Evolutionary conservation across 1,284 basidiomycete genomes (phyloP), one percentile per base, ranked within the genome.

Genomic region (Puccinia hordei): DNA sequence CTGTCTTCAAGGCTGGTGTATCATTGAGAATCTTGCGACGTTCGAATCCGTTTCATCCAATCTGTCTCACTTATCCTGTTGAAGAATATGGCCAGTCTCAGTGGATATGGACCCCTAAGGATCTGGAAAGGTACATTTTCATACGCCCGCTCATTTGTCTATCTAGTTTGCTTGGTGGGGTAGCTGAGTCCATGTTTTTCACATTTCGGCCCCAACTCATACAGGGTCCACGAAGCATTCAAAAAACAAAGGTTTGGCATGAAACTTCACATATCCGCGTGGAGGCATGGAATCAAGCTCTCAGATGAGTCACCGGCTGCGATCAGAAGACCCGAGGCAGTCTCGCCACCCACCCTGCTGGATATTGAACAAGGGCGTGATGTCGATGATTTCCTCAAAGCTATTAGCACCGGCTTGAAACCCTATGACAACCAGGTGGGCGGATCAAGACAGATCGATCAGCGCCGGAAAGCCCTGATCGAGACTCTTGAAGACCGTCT

Each of bases 11-110:
- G 35, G 78, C 78, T 38, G 78, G 78, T 12, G 15, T 73, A 46
- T 69, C 78, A 9, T 44, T 80, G 33, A 71, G 78, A 24, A 80
- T 80, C n/a, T 44, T 80, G 49, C 61, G 78, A 46, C 46, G 35
- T 15, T 73, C 78, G 35, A 57, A 68, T 63, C 69, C 24, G 19
- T 30, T 59, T 33, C 68, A 72, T 53, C 78, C 78, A 38, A 69
- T 79, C 27, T 79, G 77, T 63, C 55, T 69, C 35, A 33, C 53
- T 8, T 69, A 46, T 46, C 77, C 77, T 3, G 57, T 72, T 38
- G 35, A 72, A 59, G 51, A 68, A 17, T 13, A 61, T 49, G 77
- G 68, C 19, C 66, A 69, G 13, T 69, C 77, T 41, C 53, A 68
- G 30, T 79, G 77, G 77, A 68, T 72, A 30, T 79, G 77, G 77